phyloP scores from a whole-genome alignment of 768 basidiomycete species.

The Dentipellis sp. region DNA sequence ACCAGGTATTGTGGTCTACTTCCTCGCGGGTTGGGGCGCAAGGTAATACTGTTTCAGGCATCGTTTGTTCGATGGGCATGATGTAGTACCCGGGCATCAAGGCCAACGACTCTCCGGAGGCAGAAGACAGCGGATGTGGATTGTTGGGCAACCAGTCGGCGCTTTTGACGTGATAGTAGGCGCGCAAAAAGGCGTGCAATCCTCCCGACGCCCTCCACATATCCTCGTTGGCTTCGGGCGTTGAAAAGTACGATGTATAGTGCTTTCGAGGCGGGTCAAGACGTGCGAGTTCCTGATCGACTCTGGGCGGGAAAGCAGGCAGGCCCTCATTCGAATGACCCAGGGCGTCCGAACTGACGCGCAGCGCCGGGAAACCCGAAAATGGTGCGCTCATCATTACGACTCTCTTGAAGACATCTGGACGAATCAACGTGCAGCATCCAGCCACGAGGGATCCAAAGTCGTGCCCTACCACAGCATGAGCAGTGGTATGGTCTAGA shows the following conservation, averaged over 20 bases:
- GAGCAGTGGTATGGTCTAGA: slow-evolving; percentile 37
- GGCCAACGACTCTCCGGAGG: slow-evolving; percentile 27
- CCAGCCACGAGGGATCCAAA: slow-evolving; percentile 47
- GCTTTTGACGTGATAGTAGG: slow-evolving; percentile 52
- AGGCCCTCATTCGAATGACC: neutral
- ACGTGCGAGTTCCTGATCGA: slow-evolving; percentile 22
- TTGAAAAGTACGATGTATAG: slow-evolving; percentile 42
- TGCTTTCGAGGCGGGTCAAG: slow-evolving; percentile 48
- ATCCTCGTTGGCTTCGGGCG: slow-evolving; percentile 36
- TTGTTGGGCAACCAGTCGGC: slow-evolving; percentile 40
- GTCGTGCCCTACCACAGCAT: slow-evolving; percentile 53
- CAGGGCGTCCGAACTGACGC: slow-evolving; percentile 9
- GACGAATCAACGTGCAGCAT: slow-evolving; percentile 42
- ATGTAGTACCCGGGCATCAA: slow-evolving; percentile 50
- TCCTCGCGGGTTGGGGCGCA: slow-evolving; percentile 25
- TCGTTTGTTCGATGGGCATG: slow-evolving; percentile 44
- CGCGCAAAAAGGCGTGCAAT: slow-evolving; percentile 38
- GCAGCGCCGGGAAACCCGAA: slow-evolving; percentile 28
- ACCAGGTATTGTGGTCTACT: slow-evolving; percentile 29
- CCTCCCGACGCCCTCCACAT: slow-evolving; percentile 33
- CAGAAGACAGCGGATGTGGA: slow-evolving; percentile 27
- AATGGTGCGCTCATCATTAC: slow-evolving; percentile 57
- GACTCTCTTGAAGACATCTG: slow-evolving; percentile 45
- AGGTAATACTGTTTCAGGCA: slow-evolving; percentile 37
- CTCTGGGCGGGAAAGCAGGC: slow-evolving; percentile 6